Evolutionary conservation across 2,329 filamentous ascomycete species (phyloP), one percentile per base, ranked within the genome.

Genomic region (Pseudogymnoascus sp.): DNA sequence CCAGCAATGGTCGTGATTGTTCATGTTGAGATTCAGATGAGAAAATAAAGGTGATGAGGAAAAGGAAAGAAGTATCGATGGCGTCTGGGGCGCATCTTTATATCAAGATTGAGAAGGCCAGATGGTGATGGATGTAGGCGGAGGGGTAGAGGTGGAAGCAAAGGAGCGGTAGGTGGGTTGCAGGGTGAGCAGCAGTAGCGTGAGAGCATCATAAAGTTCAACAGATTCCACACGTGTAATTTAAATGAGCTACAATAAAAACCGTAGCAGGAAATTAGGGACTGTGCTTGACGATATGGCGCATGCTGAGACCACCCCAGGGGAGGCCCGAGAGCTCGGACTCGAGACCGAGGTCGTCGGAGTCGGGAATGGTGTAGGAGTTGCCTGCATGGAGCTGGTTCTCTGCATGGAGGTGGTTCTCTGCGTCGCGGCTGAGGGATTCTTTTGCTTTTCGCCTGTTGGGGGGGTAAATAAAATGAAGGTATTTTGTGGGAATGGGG

Each of bases 391-490:
- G 79, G 64, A 85, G 78, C 71, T 82, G 80, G 71, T 92, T 89
- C 65, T 85, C n/a, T n/a, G n/a, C n/a, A n/a, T n/a, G n/a, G n/a
- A n/a, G n/a, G n/a, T 6, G 25, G 6, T 28, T 28, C 25, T 6
- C 82, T 16, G 79, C 77, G 23, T 89, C 85, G 31, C 88, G 80
- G 69, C 89, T 85, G 8, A 80, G 77, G 61, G 82, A 84, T 72
- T 89, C 86, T 70, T 84, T 85, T 1, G 82, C 80, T 90, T 91
- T 68, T 90, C 88, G 70, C 89, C 89, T 91, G 66, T 28, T 7
- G 23, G 14, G 31, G 8, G 23, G n/a, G n/a, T n/a, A n/a, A 25
- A 25, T 25, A 25, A 25, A 25, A 25, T n/a, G n/a, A n/a, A n/a
- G n/a, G n/a, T n/a, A n/a, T n/a, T n/a, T n/a, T 25, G 23, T 25